phyloP scores from a whole-genome alignment of 2,329 filamentous ascomycete genomes.

The Diaporthe citrichinensis region DNA sequence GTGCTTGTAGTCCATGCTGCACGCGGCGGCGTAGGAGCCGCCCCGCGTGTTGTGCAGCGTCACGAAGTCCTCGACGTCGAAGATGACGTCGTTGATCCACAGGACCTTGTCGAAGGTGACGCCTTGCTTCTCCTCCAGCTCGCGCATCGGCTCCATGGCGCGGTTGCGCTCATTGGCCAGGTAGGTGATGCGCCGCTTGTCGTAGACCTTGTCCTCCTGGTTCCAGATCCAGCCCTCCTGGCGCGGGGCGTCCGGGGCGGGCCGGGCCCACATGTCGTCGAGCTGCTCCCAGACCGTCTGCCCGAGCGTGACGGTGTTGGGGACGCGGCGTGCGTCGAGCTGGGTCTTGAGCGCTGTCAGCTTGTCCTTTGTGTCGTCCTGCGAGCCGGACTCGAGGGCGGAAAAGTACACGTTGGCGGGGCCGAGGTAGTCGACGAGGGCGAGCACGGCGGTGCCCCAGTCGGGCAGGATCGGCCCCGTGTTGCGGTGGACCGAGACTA shows the following conservation, averaged over 20 bases:
- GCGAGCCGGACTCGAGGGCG: constrained; percentile 77
- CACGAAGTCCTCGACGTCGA: constrained; percentile 67
- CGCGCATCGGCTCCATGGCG: constrained; percentile 70
- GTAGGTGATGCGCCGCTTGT: constrained; percentile 77
- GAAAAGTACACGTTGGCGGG: constrained; percentile 75
- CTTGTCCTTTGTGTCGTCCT: constrained; percentile 75
- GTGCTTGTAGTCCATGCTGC: constrained; percentile 70
- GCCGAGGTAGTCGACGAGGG: constrained; percentile 70
- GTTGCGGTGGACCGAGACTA: constrained; percentile 78
- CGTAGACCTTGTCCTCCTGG: constrained; percentile 63
- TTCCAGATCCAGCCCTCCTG: constrained; percentile 74
- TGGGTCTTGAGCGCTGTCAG: constrained; percentile 68
- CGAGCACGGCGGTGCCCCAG: constrained; percentile 72
- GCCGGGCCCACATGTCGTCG: constrained; percentile 64
- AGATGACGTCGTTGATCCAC: constrained; percentile 74
- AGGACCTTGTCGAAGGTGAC: constrained; percentile 68
- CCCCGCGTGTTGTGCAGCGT: constrained; percentile 67
- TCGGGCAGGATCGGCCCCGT: constrained; percentile 70
- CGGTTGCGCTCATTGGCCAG: constrained; percentile 75
- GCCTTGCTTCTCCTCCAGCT: constrained; percentile 62
- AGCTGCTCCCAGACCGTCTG: constrained; percentile 66
- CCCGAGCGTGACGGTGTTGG: constrained; percentile 70
- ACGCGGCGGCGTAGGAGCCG: constrained; percentile 71
- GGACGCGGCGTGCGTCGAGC: constrained; percentile 65
- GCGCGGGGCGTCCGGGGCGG: constrained; percentile 50